These are phyloP conservation scores for Phlegmacium glaucopus DNA, from an alignment of 768 basidiomycete genomes.

Conservation along the genomic window DNA sequence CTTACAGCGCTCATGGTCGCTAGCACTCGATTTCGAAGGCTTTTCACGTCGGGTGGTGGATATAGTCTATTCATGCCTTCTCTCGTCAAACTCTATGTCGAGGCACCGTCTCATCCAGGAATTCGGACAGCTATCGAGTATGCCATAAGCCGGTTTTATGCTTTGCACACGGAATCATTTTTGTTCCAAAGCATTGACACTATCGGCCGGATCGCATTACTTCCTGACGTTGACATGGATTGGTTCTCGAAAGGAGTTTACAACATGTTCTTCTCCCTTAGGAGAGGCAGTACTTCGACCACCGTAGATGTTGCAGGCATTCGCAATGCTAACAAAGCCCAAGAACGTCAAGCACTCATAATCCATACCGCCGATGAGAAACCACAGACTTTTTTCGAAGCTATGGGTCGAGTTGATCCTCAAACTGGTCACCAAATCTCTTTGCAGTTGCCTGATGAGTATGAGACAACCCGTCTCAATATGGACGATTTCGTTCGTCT, in stretches of 20 bases:
- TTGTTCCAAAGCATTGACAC: constrained; percentile 71
- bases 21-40: constrained; percentile 70
- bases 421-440: constrained; percentile 39
- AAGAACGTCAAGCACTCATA: constrained; percentile 71
- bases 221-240: constrained; percentile 44
- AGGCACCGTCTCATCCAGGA: constrained; percentile 50
- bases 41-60: constrained; percentile 69
- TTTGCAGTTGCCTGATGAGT: constrained; percentile 53
- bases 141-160: constrained; percentile 67
- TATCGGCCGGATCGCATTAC: constrained; percentile 50
- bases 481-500: constrained; percentile 68
- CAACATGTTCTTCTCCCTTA: constrained; percentile 56
- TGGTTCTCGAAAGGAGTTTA: constrained; percentile 58
- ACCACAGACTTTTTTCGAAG: constrained; percentile 64
- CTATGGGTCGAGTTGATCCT: constrained; percentile 42
- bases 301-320: constrained; percentile 65
- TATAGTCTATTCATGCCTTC: constrained; percentile 76
- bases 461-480: constrained; percentile 51
- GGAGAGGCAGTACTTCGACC: constrained; percentile 32
- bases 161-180: constrained; percentile 68
- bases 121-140: constrained; percentile 72
- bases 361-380: constrained; percentile 68
- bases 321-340: constrained; percentile 53
- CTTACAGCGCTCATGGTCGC: constrained; percentile 66
- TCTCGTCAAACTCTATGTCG: constrained; percentile 66